Conservation (phyloP, 345 rosid genomes). For the Aegle marmelos region DNA sequence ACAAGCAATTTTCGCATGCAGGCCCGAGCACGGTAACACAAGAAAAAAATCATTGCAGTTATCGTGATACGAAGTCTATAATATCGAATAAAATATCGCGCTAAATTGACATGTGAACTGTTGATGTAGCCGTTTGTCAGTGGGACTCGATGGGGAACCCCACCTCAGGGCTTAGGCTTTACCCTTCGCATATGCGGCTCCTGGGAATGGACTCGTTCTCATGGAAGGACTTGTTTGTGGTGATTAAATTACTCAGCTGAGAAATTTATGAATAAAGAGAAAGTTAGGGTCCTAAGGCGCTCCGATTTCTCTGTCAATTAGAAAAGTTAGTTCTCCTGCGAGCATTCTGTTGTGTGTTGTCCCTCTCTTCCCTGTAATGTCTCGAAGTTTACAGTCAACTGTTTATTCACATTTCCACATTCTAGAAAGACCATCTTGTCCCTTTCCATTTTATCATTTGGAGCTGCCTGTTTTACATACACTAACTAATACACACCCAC, state of each 20-base stretch:
- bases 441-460: too few relatives aligned
- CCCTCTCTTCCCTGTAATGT: neutral
- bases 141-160: neutral
- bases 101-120: constrained; percentile 24
- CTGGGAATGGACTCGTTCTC: neutral
- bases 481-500: too few relatives aligned
- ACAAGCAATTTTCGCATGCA: neutral
- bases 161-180: neutral
- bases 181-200: neutral
- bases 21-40: neutral
- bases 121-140: constrained; percentile 25
- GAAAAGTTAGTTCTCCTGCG: neutral
- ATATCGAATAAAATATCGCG: neutral
- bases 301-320: neutral
- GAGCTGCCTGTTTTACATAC: too few relatives aligned
- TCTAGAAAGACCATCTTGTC: neutral
- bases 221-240: neutral
- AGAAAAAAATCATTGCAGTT: neutral
- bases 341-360: neutral
- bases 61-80: neutral
- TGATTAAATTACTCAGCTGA: neutral
- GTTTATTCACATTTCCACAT: neutral
- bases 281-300: neutral
- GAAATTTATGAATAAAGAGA: neutral
- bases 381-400: neutral